Evolutionary conservation across 257 asterid genomes (phyloP).

Genomic region (Cruciata laevipes): DNA sequence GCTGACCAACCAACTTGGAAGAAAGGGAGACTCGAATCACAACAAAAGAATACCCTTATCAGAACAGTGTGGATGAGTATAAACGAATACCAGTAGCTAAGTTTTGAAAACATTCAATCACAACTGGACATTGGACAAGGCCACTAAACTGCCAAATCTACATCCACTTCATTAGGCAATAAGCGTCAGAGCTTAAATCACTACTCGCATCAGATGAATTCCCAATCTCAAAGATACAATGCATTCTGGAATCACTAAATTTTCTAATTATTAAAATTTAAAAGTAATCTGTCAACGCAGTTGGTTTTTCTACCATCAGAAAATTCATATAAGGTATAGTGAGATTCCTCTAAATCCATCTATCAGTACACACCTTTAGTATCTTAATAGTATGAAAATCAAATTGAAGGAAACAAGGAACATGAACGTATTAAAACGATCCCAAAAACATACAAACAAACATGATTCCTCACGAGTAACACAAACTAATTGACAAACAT

Average conservation of each 20-base stretch:
- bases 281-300: not conserved
- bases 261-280: not conserved
- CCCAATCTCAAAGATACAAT: not conserved
- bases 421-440: not conserved
- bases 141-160: not conserved
- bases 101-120: not conserved
- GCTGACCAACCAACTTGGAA: not conserved
- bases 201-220: too few species aligned
- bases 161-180: not conserved
- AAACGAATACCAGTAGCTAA: not conserved
- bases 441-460: not conserved
- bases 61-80: not conserved
- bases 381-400: not conserved
- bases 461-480: not conserved
- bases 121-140: too few species aligned
- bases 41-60: not conserved
- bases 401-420: too few species aligned
- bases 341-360: not conserved
- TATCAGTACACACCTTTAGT: not conserved
- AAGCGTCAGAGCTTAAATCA: not conserved
- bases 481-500: too few species aligned
- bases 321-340: too few species aligned
- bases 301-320: not conserved
- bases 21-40: not conserved
- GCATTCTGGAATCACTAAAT: not conserved